A percentile compares a stretch with the other conserved stretches of the same genome.
These are phyloP conservation scores for Saitozyma podzolica DNA, from an alignment of 768 basidiomycete species.

Conservation along the genomic window DNA sequence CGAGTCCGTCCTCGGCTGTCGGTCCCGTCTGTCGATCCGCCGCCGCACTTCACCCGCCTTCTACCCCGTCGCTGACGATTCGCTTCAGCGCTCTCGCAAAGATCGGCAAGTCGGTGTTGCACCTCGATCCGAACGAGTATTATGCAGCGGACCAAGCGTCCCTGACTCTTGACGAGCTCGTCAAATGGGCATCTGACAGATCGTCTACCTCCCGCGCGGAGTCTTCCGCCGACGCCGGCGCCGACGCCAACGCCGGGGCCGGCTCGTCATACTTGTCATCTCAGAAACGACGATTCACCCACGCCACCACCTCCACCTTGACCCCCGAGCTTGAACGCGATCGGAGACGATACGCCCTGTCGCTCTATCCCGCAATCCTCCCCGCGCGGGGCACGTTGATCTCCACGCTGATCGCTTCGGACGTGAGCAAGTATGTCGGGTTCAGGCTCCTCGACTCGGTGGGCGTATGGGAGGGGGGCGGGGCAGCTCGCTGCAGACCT, in stretches of 20 bases:
- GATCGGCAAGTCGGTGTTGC: slow-evolving; percentile 81
- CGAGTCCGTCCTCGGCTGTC: no score
- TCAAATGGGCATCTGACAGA: slow-evolving; percentile 61
- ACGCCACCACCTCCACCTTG: slow-evolving; percentile 23
- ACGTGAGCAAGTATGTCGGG: slow-evolving; percentile 86
- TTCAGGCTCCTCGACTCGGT: slow-evolving; percentile 70
- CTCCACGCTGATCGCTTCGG: slow-evolving; percentile 72
- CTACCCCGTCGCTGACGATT: slow-evolving; percentile 6
- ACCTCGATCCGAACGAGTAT: slow-evolving; percentile 78
- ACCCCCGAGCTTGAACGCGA: slow-evolving; percentile 53
- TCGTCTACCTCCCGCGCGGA: slow-evolving; percentile 1
- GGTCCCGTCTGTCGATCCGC: no score
- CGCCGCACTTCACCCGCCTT: no score
- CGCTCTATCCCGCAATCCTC: slow-evolving; percentile 78
- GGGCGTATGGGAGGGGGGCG: slow-evolving; percentile 56
- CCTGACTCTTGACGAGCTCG: slow-evolving; percentile 75
- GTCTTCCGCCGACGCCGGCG: neutral
- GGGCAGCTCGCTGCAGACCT: slow-evolving; percentile 17
- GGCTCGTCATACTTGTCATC: slow-evolving; percentile 13
- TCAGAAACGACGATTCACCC: slow-evolving; percentile 14
- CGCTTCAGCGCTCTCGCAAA: slow-evolving; percentile 76
- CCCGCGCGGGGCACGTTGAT: slow-evolving; percentile 77
- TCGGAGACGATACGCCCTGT: slow-evolving; percentile 74
- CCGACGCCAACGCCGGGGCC: neutral
- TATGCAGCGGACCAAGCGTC: slow-evolving; percentile 84